A percentile compares a stretch with the other conserved stretches of the same genome.
Evolutionary conservation across 352 stramenopile species (phyloP).

Genomic region (Phytophthora podocarpi): DNA sequence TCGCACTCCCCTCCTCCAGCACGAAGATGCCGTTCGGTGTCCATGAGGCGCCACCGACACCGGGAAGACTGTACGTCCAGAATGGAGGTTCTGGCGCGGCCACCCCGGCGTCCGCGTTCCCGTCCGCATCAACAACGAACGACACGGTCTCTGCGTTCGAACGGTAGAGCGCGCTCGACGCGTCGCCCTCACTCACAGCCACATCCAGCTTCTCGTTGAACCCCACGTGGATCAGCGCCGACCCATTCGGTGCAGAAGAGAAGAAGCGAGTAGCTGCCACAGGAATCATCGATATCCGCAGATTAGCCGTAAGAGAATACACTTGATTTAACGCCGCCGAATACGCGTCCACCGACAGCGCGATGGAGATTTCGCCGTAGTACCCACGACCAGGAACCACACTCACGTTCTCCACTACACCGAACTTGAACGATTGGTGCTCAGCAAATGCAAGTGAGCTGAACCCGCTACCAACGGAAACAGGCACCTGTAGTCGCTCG

Average conservation of each 20-base stretch:
- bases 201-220: conserved; percentile 28
- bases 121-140: neutral
- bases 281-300: conserved; percentile 25
- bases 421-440: conserved; percentile 7
- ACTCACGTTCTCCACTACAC: conserved; percentile 5
- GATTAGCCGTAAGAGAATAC: conserved; percentile 2
- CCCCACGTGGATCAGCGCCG: conserved; percentile 8
- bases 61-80: conserved; percentile 1
- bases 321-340: neutral
- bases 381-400: conserved; percentile 12
- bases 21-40: conserved; percentile 2
- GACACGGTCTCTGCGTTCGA: conserved; percentile 1
- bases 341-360: conserved; percentile 14
- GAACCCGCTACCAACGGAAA: neutral
- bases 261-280: conserved; percentile 11
- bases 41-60: neutral
- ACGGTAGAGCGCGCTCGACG: neutral
- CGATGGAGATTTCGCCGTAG: conserved; percentile 7
- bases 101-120: neutral
- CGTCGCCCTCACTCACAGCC: conserved; percentile 5
- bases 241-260: conserved; percentile 10
- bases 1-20: conserved; percentile 7
- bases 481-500: neutral
- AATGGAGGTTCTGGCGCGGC: conserved; percentile 1
- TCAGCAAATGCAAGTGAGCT: conserved; percentile 8